Base-by-base conservation (phyloP, 106 monocot species). In the Acorus calamus region DNA sequence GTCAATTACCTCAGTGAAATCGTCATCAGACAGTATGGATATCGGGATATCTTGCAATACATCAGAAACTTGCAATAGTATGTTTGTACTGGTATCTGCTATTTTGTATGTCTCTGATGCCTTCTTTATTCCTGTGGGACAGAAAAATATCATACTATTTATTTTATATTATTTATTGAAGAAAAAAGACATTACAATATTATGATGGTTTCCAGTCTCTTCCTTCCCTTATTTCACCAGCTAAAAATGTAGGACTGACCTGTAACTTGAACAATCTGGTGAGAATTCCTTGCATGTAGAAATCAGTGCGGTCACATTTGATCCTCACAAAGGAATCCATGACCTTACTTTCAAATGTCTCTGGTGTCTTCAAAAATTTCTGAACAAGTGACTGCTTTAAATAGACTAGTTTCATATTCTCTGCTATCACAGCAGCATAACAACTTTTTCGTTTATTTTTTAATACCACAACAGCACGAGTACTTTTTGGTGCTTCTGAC, bases 311-410 rank as follows among this genome's bases (percentile, higher is more conserved):
- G 59, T 92, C 78, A 77, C 65, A 56, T 65, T 86, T 98, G 12
- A 98, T 64, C 61, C 88, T 83, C 48, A 98, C 92, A 61, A 98
- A 98, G 53, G 85, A 85, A 3, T 92, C 98, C 4, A 75, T 49
- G 11, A 98, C 70, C 71, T 92, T 98, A 11, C 48, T 53, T 71
- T 98, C 92, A 81, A 98, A 88, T 6, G 66, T 76, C 14, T 77
- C 69, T 7, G 72, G 65, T 53, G 73, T 58, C 50, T 78, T 74
- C 13, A 91, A 48, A 14, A 98, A 59, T 59, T 88, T 74, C 44
- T 74, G 45, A 43, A 98, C 49, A 60, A 98, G 68, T 13, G 92
- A 80, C 54, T 51, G 82, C 62, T 63, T 85, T 65, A 98, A 49
- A 70, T 88, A 98, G 13, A 85, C 57, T 44, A 76, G 46, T 62